Evolutionary conservation across 2,329 filamentous ascomycete genomes (phyloP), one percentile per base, ranked within the genome.

Genomic region (Sclerotinia spermophila): DNA sequence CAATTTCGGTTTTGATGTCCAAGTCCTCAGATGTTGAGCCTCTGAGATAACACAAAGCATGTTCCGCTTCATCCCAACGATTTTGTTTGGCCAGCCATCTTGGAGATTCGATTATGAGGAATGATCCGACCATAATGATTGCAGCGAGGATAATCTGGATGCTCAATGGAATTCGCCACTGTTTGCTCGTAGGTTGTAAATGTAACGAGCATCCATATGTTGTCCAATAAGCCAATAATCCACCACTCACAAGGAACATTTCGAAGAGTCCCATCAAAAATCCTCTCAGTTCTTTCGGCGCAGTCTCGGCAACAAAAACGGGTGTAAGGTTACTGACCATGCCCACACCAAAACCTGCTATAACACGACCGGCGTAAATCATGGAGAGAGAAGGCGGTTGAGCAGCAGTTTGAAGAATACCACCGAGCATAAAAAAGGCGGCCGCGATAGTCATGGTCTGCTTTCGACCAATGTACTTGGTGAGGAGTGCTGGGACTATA

Each of bases 31-130:
- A 76, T 19, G 82, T 83, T n/a, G 56, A 60, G 5, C 84, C 84
- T 3, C 85, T 82, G 17, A 86, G 81, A 83, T 84, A 85, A 30
- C 82, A 80, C 73, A 93, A 84, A 71, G 82, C 75, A 11, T 71
- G 27, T 4, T 86, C 82, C n/a, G 80, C 87, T 79, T 89, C 90
- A 35, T 90, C 87, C 75, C 87, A 88, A 17, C 87, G 85, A 69
- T 88, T 86, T 40, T 89, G 84, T 73, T 85, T 85, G 24, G 87
- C 88, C 24, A 90, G 82, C 88, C 88, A 90, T 76, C 88, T 82
- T 4, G 87, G 88, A 1, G 86, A 89, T 69, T 89, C 85, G 21
- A 60, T 42, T 17, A 68, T 51, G 17, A 40, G 85, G 76, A 13
- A 82, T 82, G 71, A 82, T 77, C 72, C 83, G 76, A 17, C 82